Conservation (phyloP, 2,329 filamentous ascomycete genomes). For the Cladosporium cucumerinum region DNA sequence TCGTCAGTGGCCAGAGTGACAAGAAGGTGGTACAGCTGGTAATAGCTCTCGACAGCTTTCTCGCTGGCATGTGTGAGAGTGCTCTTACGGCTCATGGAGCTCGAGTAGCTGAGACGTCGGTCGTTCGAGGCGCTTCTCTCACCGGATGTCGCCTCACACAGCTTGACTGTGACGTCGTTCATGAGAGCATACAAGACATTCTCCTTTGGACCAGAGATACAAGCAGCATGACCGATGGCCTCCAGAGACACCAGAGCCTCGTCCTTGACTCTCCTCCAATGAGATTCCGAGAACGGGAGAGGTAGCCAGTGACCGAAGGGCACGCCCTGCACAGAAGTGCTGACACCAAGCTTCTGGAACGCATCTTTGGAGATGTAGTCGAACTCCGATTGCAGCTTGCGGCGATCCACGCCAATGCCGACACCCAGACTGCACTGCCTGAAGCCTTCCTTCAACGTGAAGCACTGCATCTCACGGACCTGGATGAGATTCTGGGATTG, state of each 20-base stretch:
- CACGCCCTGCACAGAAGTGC: conserved; percentile 23
- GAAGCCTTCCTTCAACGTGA: conserved; percentile 25
- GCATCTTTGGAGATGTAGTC: conserved; percentile 24
- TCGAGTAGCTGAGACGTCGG: too few relatives aligned
- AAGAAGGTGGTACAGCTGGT: conserved; percentile 27
- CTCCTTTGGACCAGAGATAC: conserved; percentile 15
- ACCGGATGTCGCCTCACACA: conserved; percentile 15
- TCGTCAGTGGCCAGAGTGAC: conserved; percentile 23
- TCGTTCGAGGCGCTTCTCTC: background rate
- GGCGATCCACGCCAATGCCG: conserved; percentile 20
- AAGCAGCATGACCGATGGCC: conserved; percentile 7
- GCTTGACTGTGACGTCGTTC: conserved; percentile 25
- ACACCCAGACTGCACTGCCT: conserved; percentile 22
- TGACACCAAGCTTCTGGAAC: conserved; percentile 17
- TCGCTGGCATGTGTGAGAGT: conserved; percentile 23
- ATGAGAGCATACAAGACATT: conserved; percentile 25
- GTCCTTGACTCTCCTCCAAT: conserved; percentile 22
- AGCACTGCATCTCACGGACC: conserved; percentile 26
- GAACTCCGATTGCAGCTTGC: conserved; percentile 24
- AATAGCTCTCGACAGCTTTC: conserved; percentile 26
- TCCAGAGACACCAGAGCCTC: conserved; percentile 9
- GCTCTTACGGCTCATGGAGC: conserved; percentile 13
- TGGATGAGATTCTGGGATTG: conserved; percentile 22
- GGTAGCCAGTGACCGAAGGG: conserved; percentile 24
- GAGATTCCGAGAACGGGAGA: conserved; percentile 22